Percentiles rank a stretch among this genome's conserved stretches.
Conservation (phyloP, 2,329 filamentous ascomycete species). For the Pseudogymnoascus sp. region DNA sequence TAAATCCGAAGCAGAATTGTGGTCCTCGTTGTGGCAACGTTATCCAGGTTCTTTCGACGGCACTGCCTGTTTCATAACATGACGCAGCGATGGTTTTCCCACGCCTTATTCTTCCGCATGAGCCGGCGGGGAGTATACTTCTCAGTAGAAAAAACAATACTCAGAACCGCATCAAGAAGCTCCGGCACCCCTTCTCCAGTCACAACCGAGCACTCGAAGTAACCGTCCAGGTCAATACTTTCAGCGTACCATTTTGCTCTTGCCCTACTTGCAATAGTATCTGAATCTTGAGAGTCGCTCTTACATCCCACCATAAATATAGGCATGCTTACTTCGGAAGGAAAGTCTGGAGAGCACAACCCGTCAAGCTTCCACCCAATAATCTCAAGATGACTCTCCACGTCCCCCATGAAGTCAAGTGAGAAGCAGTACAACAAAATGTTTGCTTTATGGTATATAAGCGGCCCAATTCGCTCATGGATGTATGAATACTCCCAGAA, state of each 20-base stretch:
- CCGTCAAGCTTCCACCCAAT: not conserved
- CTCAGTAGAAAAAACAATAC: not conserved
- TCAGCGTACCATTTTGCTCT: not conserved
- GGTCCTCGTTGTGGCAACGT: not conserved
- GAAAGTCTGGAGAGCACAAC: not conserved
- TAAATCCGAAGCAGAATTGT: not conserved
- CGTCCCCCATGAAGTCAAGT: not conserved
- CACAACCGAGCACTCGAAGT: not conserved
- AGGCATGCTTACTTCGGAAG: not conserved
- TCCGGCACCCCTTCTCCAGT: not conserved
- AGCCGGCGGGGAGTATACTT: not conserved
- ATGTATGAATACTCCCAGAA: not conserved
- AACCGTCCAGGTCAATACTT: not conserved
- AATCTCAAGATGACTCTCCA: not conserved
- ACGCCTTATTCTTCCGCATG: not conserved
- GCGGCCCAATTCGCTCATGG: not conserved
- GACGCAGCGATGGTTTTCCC: not conserved
- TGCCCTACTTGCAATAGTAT: not conserved
- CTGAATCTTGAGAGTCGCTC: not conserved
- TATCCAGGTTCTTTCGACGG: not conserved
- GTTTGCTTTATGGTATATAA: not conserved
- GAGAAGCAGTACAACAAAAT: not conserved
- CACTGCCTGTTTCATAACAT: not conserved
- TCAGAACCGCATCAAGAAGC: not conserved
- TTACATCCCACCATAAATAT: not conserved